Base-by-base conservation (phyloP, 1,139 yeast genomes). In the Groenewaldozyma auringiensis region DNA sequence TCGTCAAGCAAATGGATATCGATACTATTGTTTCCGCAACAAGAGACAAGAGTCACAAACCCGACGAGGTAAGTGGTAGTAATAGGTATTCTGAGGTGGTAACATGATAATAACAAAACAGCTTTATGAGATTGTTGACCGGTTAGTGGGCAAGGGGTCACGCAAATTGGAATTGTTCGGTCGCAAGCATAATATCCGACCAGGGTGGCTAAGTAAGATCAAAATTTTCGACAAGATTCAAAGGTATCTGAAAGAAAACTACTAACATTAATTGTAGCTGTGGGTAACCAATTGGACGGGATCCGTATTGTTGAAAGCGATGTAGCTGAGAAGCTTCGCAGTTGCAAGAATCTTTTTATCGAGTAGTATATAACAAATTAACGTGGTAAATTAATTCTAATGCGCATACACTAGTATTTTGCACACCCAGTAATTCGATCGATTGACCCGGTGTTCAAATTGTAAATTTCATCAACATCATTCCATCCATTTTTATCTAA, bases 151-250 rank as follows among this genome's bases (percentile, higher is more conserved):
- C 0, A 69, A 69, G 3, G 75, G 79, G 52, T 75, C 89, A 2
- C 70, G 94, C 31, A 89, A 89, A 58, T 69, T 89, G 37, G 97
- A 89, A 61, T 76, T 89, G 1, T 89, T 88, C 65, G 97, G 96
- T 2, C 73, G 95, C 48, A 82, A 79, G 50, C 94, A 86, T 58
- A 89, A 89, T 58, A 71, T 83, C 0, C 73, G 96, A 39, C 83
- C 87, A 0, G 96, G 96, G 0, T 89, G 97, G 97, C 66, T 88
- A 46, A 85, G 59, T 55, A 48, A 17, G 38, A 9, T 9, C 18
- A n/a, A 33, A 6, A 14, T 8, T 33, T 17, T 9, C 9, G 32
- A 27, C 11, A 9, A 13, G 13, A 13, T 27, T 9, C 11, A 9
- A 13, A 27, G 13, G 32, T 27, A 27, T 27, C 32, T 27, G n/a